Percentiles rank a stretch among this genome's conserved stretches.
phyloP scores from a whole-genome alignment of 139 green algal genomes.

The Prasinococcaceae sp. region DNA sequence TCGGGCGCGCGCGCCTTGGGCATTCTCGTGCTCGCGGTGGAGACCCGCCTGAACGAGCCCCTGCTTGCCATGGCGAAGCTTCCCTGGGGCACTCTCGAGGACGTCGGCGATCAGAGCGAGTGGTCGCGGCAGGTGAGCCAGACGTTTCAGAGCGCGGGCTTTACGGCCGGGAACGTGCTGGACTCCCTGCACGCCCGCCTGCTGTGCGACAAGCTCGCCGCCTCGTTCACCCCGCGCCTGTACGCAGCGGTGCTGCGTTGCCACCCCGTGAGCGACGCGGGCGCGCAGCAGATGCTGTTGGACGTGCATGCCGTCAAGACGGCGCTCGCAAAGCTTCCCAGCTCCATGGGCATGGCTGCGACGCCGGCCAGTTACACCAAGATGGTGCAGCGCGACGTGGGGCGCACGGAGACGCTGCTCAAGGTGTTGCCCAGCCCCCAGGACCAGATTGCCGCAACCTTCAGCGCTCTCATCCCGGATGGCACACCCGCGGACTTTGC shows the following conservation, averaged over 20 bases:
- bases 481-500: conserved; percentile 34
- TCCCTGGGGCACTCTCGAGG: conserved; percentile 46
- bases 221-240: conserved; percentile 66
- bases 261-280: conserved; percentile 26
- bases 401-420: conserved; percentile 37
- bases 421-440: conserved; percentile 39
- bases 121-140: no score
- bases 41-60: conserved; percentile 64
- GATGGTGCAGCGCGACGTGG: conserved; percentile 34
- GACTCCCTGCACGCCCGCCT: no score
- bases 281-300: conserved; percentile 52
- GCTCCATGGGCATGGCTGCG: not conserved
- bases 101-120: conserved; percentile 71
- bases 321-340: conserved; percentile 17
- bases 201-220: conserved; percentile 86
- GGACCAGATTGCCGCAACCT: conserved; percentile 39
- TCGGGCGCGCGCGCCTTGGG: conserved; percentile 56
- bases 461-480: conserved; percentile 41
- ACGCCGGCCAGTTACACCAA: conserved; percentile 26
- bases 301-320: conserved; percentile 49
- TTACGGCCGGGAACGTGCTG: no score
- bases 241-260: conserved; percentile 36
- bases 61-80: conserved; percentile 39
- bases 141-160: no score
- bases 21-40: conserved; percentile 70